Evolutionary conservation across 75 land plant genomes (phyloP).

Genomic region (Picea glauca): DNA sequence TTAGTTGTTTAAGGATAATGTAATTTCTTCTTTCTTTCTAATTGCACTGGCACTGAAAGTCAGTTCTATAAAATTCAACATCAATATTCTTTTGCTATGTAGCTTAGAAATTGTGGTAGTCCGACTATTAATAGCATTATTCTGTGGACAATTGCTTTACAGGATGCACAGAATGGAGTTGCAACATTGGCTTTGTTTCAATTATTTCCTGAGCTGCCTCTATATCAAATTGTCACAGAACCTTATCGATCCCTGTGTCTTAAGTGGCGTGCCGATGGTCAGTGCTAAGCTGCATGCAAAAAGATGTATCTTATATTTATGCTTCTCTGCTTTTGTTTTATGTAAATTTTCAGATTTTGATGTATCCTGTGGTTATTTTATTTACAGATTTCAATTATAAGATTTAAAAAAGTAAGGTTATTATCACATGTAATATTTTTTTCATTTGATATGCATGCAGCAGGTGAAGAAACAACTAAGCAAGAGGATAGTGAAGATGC

Average conservation of each 20-base stretch:
- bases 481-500: slow-evolving; percentile 35
- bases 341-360: not conserved
- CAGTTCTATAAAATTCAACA: not conserved
- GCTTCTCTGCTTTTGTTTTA: not conserved
- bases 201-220: slow-evolving; percentile 78
- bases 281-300: not conserved
- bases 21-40: not conserved
- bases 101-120: not conserved
- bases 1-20: no score
- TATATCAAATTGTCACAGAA: slow-evolving; percentile 52
- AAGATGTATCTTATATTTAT: not conserved
- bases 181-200: slow-evolving; percentile 70
- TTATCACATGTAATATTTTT: not conserved
- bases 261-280: slow-evolving; percentile 65
- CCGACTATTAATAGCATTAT: not conserved
- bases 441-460: not conserved
- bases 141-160: slow-evolving; percentile 13
- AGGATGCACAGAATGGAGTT: slow-evolving; percentile 90
- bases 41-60: not conserved
- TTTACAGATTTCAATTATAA: not conserved
- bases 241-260: slow-evolving; percentile 68
- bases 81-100: not conserved
- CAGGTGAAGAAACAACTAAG: slow-evolving; percentile 44
- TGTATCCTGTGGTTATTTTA: not conserved
- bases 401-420: slow-evolving; percentile 2